These are phyloP conservation scores for Leishmania tarentolae DNA, from an alignment of 208 protist species.

Conservation along the genomic window DNA sequence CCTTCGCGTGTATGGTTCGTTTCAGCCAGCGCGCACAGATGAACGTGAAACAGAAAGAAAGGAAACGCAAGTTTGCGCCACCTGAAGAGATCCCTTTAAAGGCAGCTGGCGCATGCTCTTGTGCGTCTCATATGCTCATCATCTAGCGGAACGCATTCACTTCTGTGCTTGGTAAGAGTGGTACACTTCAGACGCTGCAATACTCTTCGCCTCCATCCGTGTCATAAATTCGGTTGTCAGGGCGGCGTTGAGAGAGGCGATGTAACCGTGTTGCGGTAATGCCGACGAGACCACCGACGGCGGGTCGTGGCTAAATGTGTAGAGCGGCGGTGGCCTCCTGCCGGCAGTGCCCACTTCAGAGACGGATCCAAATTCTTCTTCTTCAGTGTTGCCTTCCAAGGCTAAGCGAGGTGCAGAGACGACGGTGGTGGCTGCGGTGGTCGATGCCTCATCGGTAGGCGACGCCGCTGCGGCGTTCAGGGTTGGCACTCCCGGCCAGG, in stretches of 20 bases:
- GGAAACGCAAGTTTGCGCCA: not conserved
- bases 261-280: slow-evolving; percentile 12
- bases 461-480: too few relatives aligned
- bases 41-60: not conserved
- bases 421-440: not conserved
- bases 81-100: not conserved
- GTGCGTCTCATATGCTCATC: not conserved
- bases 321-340: slow-evolving; percentile 10
- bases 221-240: slow-evolving; percentile 10
- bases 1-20: not conserved
- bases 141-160: not conserved
- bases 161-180: not conserved
- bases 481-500: not conserved
- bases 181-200: slow-evolving; percentile 18
- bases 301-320: slow-evolving; percentile 21
- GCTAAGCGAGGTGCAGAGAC: not conserved
- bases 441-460: not conserved
- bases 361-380: slow-evolving; percentile 28
- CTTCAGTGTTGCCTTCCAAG: slow-evolving; percentile 2
- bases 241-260: not conserved
- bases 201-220: slow-evolving; percentile 19
- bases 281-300: slow-evolving; percentile 23
- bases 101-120: not conserved
- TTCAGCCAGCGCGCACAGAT: not conserved
- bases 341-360: slow-evolving; percentile 18